Evolutionary conservation across 768 basidiomycete genomes (phyloP).

Genomic region (Hebeloma cylindrosporum): DNA sequence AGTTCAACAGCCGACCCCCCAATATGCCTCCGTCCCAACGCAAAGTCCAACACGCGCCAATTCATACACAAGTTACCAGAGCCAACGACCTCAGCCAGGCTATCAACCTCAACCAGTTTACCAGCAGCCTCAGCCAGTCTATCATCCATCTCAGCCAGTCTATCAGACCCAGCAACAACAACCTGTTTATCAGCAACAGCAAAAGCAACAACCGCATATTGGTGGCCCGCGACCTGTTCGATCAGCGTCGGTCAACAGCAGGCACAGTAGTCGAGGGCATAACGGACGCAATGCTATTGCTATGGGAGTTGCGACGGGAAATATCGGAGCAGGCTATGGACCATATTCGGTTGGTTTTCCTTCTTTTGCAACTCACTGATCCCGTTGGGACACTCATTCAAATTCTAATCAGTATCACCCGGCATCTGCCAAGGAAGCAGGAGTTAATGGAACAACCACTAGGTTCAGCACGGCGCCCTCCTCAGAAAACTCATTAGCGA

Average conservation of each 20-base stretch:
- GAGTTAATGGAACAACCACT: slow-evolving; percentile 43
- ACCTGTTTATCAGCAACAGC: slow-evolving; percentile 16
- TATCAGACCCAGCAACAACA: slow-evolving; percentile 27
- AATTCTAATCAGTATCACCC: slow-evolving; percentile 55
- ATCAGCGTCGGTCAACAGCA: slow-evolving; percentile 26
- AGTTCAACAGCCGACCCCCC: slow-evolving; percentile 46
- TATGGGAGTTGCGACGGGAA: slow-evolving; percentile 77
- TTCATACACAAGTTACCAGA: slow-evolving; percentile 22
- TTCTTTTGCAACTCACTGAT: slow-evolving; percentile 9
- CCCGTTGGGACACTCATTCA: slow-evolving; percentile 10
- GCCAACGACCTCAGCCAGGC: slow-evolving; percentile 18
- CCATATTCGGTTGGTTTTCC: slow-evolving; percentile 73
- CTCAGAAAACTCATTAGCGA: slow-evolving; percentile 33
- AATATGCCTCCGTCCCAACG: slow-evolving; percentile 69
- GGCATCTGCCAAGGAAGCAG: slow-evolving; percentile 40
- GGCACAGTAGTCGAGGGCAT: slow-evolving; percentile 28
- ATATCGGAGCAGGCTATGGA: slow-evolving; percentile 79
- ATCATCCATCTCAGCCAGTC: no score
- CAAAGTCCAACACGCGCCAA: slow-evolving; percentile 40
- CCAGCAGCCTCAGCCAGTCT: slow-evolving; percentile 23
- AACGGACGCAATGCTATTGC: slow-evolving; percentile 55
- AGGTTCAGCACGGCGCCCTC: slow-evolving; percentile 57
- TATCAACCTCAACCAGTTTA: slow-evolving; percentile 26
- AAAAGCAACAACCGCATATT: slow-evolving; percentile 24
- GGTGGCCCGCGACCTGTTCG: slow-evolving; percentile 25